Base-by-base conservation (phyloP, 805 yeast genomes). In the Candida coquimbonensis region DNA sequence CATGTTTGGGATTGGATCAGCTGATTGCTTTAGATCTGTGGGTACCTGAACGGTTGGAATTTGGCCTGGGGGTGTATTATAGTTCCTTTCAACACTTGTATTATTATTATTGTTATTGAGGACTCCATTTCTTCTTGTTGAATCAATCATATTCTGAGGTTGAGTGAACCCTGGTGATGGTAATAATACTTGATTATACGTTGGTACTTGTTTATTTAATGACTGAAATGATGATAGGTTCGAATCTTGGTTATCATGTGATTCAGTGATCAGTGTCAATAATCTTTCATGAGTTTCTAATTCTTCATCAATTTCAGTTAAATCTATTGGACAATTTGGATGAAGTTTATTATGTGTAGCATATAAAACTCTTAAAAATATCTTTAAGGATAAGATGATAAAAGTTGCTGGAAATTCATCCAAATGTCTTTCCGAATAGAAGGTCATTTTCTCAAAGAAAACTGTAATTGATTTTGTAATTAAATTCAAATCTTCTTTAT, bases 301-400 rank as follows among this genome's bases (percentile, higher is more conserved):
- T n/a, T 52, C 55, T 19, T 35, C 21, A 14, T 50, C 53, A 3
- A 53, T 14, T 16, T 31, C 21, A 8, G 47, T 37, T 1, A 45
- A 16, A 31, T 48, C 49, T 8, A 53, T 19, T 14, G 29, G 41
- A 36, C 39, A 45, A 8, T 29, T 36, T 9, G 38, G 42, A 9
- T 32, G 9, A 36, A 46, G n/a, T 8, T 31, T 41, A 40, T 59
- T 59, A 26, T 51, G 48, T 1, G 52, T 52, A 8, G 56, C n/a
- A 11, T 56, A 45, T 3, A 57, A 53, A 34, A 59, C 43, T 21
- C 53, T 49, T 19, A 53, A 27, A 39, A 57, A 57, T 42, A 50
- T 48, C 39, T 55, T 50, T 17, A 56, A 44, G 19, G 48, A 36
- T 19, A 36, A 48, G 16, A 53, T 47, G 9, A 48, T 29, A 16